Evolutionary conservation across 1,284 basidiomycete species (phyloP), one percentile per base, ranked within the genome.

Genomic region (Rhodotorula sp.): DNA sequence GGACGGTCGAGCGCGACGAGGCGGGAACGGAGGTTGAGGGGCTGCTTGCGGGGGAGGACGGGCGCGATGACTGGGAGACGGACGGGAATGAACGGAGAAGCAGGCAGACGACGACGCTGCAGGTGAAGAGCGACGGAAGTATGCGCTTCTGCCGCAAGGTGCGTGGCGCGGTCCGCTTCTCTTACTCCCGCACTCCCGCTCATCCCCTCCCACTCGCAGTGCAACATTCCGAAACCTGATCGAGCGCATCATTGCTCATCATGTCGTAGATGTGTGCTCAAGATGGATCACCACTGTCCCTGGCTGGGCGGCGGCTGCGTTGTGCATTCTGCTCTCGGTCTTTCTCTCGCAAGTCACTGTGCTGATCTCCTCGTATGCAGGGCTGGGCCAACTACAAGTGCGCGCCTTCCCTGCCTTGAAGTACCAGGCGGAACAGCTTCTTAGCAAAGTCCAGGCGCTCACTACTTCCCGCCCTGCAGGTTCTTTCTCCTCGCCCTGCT

Each of bases 401-500:
- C 29, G 50, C 46, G 21, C 46, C 46, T 48, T 22, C 19, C 39
- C 15, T 39, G 39, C 39, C 15, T 7, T 39, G 7, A 7, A 7
- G 39, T 39, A 7, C 9, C 39, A 39, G 39, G 9, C 39, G 39
- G 39, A 9, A 39, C 7, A 39, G 9, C 39, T 39, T 39, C 9
- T 39, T 15, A 15, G 15, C 15, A 9, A 39, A 9, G 39, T 7
- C 39, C 9, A 7, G 39, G 44, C 15, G 21, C 44, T 44, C 10
- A 44, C 44, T 44, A 12, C 15, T 8, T 17, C 21, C 13, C 44
- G 15, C 44, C 44, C 44, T 21, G 51, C 51, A 53, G 51, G 51
- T 77, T 79, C 69, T 83, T 82, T 68, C 75, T 82, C 36, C 78
- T 81, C 34, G 81, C 82, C 61, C 72, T 82, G 37, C 34, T 70